These are phyloP conservation scores for Pouteria glomerata DNA, from an alignment of 148 eudicot genomes.

Conservation along the genomic window DNA sequence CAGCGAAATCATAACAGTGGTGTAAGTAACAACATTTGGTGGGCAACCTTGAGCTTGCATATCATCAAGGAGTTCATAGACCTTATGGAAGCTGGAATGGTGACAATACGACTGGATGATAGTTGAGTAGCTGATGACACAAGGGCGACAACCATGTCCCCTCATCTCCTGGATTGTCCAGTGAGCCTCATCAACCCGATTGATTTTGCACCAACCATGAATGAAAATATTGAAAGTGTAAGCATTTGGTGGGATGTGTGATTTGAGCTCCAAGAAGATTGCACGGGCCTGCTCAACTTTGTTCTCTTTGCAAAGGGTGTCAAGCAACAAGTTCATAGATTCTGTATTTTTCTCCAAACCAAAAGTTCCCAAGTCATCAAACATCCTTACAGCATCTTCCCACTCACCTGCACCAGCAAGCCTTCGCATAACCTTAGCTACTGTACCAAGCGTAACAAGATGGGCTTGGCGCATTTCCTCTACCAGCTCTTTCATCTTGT, in stretches of 20 bases:
- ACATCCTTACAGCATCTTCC: constrained; percentile 54
- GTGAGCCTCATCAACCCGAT: constrained; percentile 72
- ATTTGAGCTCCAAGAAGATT: constrained; percentile 60
- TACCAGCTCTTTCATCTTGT: constrained; percentile 54
- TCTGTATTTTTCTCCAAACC: constrained; percentile 72
- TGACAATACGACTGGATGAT: constrained; percentile 70
- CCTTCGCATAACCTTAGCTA: constrained; percentile 77
- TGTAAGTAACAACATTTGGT: constrained; percentile 82
- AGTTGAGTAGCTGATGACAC: constrained; percentile 82
- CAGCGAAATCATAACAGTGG: constrained; percentile 58
- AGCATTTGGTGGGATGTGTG: constrained; percentile 60
- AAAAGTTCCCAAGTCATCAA: constrained; percentile 55
- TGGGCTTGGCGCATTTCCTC: constrained; percentile 50
- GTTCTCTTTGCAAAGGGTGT: constrained; percentile 82
- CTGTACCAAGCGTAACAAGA: constrained; percentile 46
- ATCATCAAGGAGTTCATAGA: constrained; percentile 63
- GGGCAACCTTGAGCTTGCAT: constrained; percentile 63
- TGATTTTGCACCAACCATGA: constrained; percentile 89
- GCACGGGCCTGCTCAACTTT: constrained; percentile 74
- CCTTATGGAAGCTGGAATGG: constrained; percentile 48
- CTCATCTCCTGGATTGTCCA: constrained; percentile 97
- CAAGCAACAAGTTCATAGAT: constrained; percentile 81
- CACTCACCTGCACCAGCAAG: constrained; percentile 71
- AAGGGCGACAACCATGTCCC: constrained; percentile 69
- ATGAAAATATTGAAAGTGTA: constrained; percentile 77